Percentiles rank a stretch among this genome's conserved stretches.
Conservation (phyloP, 257 asterid genomes). For the Cinchona pubescens region DNA sequence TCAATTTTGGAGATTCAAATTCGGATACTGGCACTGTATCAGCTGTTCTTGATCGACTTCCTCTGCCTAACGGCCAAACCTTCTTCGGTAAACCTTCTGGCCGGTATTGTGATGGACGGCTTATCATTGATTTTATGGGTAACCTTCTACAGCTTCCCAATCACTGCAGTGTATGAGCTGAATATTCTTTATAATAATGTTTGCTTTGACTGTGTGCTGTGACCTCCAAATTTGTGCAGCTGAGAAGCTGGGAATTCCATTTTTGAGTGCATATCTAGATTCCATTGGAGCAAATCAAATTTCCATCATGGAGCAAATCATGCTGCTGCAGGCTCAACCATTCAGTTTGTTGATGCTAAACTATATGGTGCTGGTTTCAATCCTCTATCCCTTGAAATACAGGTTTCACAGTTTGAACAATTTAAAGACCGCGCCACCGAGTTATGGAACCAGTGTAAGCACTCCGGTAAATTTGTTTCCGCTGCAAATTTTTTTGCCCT, state of each 20-base stretch:
- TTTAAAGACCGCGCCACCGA: conserved; percentile 17
- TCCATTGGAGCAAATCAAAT: conserved; percentile 22
- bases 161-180: not conserved
- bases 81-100: conserved; percentile 18
- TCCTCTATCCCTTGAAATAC: conserved; percentile 24
- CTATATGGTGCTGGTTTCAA: conserved; percentile 16
- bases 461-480: not conserved
- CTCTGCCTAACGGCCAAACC: conserved; percentile 16
- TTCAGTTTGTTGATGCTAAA: conserved; percentile 19
- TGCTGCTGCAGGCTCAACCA: conserved; percentile 26
- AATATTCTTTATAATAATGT: not conserved
- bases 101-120: conserved; percentile 22
- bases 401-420: conserved; percentile 27
- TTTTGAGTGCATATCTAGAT: conserved; percentile 28
- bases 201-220: not conserved
- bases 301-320: conserved; percentile 28
- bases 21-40: conserved; percentile 25
- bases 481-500: not conserved
- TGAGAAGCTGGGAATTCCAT: conserved; percentile 18
- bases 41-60: conserved; percentile 16
- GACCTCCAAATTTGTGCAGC: conserved; percentile 18
- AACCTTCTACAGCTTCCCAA: too few relatives aligned
- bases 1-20: conserved; percentile 40
- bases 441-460: conserved; percentile 11
- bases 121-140: conserved; percentile 24